These are phyloP conservation scores for Cynanchum wilfordii DNA, from an alignment of 257 asterid species.

Conservation along the genomic window DNA sequence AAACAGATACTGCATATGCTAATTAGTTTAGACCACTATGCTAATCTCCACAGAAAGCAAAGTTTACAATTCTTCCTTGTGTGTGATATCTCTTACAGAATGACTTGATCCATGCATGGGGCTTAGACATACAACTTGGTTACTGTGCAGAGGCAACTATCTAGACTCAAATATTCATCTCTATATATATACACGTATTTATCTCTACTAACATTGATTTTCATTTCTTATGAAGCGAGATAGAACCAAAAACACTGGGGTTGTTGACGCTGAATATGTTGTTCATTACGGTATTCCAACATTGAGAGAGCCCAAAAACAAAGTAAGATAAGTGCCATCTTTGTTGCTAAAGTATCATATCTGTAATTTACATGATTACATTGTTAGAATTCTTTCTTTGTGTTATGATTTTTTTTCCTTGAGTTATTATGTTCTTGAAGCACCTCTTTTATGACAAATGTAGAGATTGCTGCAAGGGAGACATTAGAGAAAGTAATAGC, in stretches of 20 bases:
- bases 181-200: background rate
- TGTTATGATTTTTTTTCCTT: background rate
- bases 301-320: constrained; percentile 55
- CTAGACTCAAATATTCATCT: background rate
- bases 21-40: no score
- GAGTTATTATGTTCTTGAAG: background rate
- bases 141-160: constrained; percentile 71
- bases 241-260: constrained; percentile 62
- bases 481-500: constrained; percentile 77
- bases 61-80: background rate
- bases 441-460: background rate
- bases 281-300: constrained; percentile 86
- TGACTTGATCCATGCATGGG: constrained; percentile 95
- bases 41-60: background rate
- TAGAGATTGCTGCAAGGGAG: constrained; percentile 76
- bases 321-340: constrained; percentile 26
- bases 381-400: background rate
- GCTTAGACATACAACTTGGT: constrained; percentile 78
- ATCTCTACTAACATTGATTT: background rate
- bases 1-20: background rate
- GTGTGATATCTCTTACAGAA: constrained; percentile 36
- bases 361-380: background rate
- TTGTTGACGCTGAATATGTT: constrained; percentile 75
- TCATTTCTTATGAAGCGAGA: constrained; percentile 45
- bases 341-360: background rate